Evolutionary conservation across 495 filamentous ascomycete species (phyloP), one percentile per base, ranked within the genome.

Genomic region (Cenococcum geophilum): DNA sequence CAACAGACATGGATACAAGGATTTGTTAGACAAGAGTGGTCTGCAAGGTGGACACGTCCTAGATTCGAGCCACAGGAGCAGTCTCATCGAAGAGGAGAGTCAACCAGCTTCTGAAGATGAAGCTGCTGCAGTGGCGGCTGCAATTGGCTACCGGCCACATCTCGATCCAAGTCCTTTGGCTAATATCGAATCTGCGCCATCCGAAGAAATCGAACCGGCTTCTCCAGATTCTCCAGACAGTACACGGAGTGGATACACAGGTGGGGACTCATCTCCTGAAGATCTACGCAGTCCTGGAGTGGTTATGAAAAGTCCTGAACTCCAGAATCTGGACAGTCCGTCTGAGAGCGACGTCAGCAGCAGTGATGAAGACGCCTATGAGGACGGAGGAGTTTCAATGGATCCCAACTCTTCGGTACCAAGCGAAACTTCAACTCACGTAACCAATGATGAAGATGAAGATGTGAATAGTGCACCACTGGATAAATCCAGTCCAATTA

Each of bases 1-100:
- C 6, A 78, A 72, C 35, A 79, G 93, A 49, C 86, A 87, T 63
- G 86, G 83, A 56, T 98, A 98, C 74, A 82, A 84, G 42, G 82
- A 87, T 52, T 90, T 97, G 57, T 73, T 97, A 11, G 82, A 88
- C 57, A 73, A 82, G 70, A 82, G 77, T 63, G 78, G 76, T 55
- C 72, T 34, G 9, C 48, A 61, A 51, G 51, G 34, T 11, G 62
- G 54, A 22, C 61, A 71, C 40, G 54, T 71, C 18, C 64, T 71
- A 23, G 68, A 69, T 50, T 21, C 32, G 22, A 60, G 47, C 22
- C 55, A 63, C 36, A 32, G 54, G n/a, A 62, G 57, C 37, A 67
- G 49, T 55, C 53, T 66, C 27, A 55, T 60, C 16, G 47, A 55
- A 4, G 59, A 64, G 23, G 65, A 61, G 35, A 25, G 18, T 10